phyloP scores from a whole-genome alignment of 768 basidiomycete species.

The Mycena galericulata region DNA sequence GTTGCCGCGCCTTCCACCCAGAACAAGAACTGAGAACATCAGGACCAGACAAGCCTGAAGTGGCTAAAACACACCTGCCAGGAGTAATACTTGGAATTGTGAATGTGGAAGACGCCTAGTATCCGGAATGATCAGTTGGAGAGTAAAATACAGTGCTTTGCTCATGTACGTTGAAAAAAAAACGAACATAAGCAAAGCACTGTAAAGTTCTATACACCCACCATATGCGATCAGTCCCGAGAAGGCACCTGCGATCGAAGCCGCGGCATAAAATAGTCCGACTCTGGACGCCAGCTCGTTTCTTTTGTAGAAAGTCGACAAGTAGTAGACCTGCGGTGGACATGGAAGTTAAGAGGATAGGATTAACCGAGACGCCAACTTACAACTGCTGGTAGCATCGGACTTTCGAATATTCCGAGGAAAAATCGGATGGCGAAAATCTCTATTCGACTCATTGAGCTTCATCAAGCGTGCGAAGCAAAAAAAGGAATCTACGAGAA shows the following conservation, averaged over 20 bases:
- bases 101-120: conserved; percentile 58
- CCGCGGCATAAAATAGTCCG: conserved; percentile 62
- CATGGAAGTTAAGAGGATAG: not conserved
- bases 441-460: conserved; percentile 39
- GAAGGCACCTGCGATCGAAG: conserved; percentile 61
- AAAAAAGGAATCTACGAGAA: conserved; percentile 43
- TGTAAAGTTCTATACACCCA: no score
- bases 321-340: conserved; percentile 57
- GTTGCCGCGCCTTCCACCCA: conserved; percentile 64
- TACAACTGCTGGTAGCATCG: conserved; percentile 62
- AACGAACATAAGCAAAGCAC: no score
- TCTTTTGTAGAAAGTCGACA: conserved; percentile 65
- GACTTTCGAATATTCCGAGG: conserved; percentile 63
- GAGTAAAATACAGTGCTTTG: no score
- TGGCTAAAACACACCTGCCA: conserved; percentile 47
- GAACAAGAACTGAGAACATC: conserved; percentile 53
- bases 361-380: not conserved
- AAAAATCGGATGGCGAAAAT: conserved; percentile 63
- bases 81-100: conserved; percentile 53
- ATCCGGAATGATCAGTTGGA: not conserved
- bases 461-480: not conserved
- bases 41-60: not conserved
- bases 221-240: conserved; percentile 65
- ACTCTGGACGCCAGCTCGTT: conserved; percentile 64
- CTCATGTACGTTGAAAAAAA: no score